Evolutionary conservation across 1,284 basidiomycete genomes (phyloP).

Genomic region (Puccinia novopanici): DNA sequence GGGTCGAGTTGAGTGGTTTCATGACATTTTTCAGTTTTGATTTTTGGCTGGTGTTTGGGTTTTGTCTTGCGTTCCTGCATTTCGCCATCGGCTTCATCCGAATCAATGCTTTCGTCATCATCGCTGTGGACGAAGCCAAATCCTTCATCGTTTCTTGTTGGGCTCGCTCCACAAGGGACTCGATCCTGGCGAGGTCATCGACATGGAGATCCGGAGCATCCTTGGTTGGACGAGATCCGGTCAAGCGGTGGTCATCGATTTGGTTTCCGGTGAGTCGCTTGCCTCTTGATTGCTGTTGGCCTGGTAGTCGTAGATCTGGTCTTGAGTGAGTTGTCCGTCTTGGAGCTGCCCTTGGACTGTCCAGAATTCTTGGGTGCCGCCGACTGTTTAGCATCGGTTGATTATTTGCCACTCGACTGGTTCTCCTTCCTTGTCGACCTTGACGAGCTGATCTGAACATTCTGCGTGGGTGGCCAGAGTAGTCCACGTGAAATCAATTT

Average conservation of each 20-base stretch:
- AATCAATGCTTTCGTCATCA: slow-evolving; percentile 45
- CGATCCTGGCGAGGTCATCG: slow-evolving; percentile 22
- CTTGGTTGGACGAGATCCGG: neutral
- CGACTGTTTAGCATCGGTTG: neutral
- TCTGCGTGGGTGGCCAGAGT: neutral
- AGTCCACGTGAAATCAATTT: no score
- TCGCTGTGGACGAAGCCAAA: slow-evolving; percentile 40
- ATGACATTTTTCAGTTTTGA: neutral
- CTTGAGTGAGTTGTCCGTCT: neutral
- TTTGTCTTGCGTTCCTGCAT: slow-evolving; percentile 9
- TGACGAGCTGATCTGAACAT: slow-evolving; percentile 44
- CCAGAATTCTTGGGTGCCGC: neutral
- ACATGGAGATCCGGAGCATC: neutral
- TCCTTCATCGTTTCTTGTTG: slow-evolving; percentile 34
- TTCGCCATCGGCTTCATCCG: slow-evolving; percentile 40
- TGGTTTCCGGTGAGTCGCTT: slow-evolving; percentile 40
- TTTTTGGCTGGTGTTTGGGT: neutral
- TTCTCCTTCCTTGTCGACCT: slow-evolving; percentile 27
- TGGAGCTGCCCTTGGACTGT: neutral
- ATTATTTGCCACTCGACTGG: neutral
- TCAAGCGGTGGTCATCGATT: slow-evolving; percentile 39
- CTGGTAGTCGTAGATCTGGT: slow-evolving; percentile 43
- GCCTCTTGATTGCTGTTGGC: slow-evolving; percentile 23
- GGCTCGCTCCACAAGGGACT: neutral
- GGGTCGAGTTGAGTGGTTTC: neutral